A percentile compares a stretch with the other conserved stretches of the same genome.
phyloP scores from a whole-genome alignment of 2,329 filamentous ascomycete genomes.

The Cordyceps cicadae region DNA sequence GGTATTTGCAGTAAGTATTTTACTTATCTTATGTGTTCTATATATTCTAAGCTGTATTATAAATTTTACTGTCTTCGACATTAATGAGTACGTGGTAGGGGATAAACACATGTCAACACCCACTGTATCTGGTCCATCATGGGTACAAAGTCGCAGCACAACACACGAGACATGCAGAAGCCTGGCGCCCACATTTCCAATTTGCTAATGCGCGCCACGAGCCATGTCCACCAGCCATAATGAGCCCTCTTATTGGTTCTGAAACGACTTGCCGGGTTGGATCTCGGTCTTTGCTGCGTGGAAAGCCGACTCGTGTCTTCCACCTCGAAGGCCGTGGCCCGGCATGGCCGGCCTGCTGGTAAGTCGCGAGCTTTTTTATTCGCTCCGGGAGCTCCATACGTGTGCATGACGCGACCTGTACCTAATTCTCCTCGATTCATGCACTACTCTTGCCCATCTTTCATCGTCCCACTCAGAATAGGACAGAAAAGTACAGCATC shows the following conservation, averaged over 20 bases:
- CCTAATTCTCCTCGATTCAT: background rate
- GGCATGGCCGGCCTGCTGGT: background rate
- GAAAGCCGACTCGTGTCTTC: background rate
- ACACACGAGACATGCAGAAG: slow-evolving; percentile 10
- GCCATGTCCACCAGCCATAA: background rate
- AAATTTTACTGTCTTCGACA: no score
- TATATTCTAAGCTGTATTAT: no score
- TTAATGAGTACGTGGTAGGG: no score
- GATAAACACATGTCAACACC: no score
- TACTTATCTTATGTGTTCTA: no score
- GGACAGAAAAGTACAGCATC: background rate
- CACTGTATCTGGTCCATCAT: no score
- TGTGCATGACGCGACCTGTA: background rate
- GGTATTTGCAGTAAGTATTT: no score
- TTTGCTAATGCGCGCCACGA: background rate
- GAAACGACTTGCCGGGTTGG: background rate
- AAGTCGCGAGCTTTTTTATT: background rate
- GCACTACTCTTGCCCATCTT: background rate
- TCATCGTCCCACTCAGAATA: background rate
- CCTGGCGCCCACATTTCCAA: background rate
- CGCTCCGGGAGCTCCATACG: background rate
- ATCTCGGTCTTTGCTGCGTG: background rate
- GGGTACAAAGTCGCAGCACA: slow-evolving; percentile 1
- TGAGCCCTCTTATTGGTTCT: background rate
- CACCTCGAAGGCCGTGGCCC: background rate